Conservation (phyloP, 1,284 basidiomycete species). For the Sporisorium scitamineum region DNA sequence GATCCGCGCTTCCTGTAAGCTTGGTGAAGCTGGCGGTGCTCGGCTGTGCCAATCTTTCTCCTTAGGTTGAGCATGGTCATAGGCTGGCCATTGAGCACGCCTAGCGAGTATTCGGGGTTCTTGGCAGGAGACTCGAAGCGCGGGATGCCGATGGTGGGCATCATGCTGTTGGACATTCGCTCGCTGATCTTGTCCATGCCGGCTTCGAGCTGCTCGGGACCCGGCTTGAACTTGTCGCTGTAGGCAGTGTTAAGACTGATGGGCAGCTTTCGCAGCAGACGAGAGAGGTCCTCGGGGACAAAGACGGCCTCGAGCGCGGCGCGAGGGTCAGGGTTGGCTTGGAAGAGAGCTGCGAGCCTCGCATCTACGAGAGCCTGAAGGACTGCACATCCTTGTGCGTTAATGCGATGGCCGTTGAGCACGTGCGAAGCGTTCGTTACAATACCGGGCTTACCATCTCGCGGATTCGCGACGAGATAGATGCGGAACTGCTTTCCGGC, state of each 20-base stretch:
- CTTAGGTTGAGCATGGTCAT: slow-evolving; percentile 37
- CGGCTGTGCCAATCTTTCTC: slow-evolving; percentile 2
- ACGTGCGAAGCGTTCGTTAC: slow-evolving; percentile 39
- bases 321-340: slow-evolving; percentile 3
- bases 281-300: slow-evolving; percentile 16
- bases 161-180: slow-evolving; percentile 12
- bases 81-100: slow-evolving; percentile 5
- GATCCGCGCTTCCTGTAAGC: slow-evolving; percentile 25
- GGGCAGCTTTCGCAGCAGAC: slow-evolving; percentile 24
- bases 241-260: slow-evolving; percentile 36
- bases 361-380: slow-evolving; percentile 20
- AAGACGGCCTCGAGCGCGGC: slow-evolving; percentile 24
- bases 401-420: slow-evolving; percentile 26
- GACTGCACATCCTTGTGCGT: slow-evolving; percentile 14
- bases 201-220: slow-evolving; percentile 10
- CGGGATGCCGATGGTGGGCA: slow-evolving; percentile 29
- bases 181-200: slow-evolving; percentile 25
- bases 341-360: neutral
- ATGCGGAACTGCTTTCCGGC: slow-evolving; percentile 30
- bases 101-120: slow-evolving; percentile 9
- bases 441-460: slow-evolving; percentile 2
- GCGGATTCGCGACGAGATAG: slow-evolving; percentile 20
- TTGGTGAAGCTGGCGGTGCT: slow-evolving; percentile 16
- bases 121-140: slow-evolving; percentile 15
- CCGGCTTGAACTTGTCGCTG: slow-evolving; percentile 12